Base-by-base conservation (phyloP, 73 alveolate genomes). In the Paraurostyla sp. region DNA sequence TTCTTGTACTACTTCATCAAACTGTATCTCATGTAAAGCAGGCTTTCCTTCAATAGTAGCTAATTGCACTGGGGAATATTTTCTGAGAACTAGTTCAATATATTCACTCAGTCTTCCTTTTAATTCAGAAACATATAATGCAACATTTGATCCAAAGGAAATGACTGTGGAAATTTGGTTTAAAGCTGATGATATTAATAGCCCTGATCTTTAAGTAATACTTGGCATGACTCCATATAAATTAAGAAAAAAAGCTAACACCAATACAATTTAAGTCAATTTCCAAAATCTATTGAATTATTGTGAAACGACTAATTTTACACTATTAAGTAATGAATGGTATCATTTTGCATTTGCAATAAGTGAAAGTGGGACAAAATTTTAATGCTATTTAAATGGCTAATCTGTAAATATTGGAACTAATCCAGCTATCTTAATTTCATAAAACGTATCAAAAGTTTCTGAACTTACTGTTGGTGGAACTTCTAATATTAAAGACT, bases 221-320 rank as follows among this genome's bases (percentile, higher is more conserved):
- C n/a, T 73, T 23, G 87, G 87, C 25, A 23, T 45, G 51, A 27
- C 52, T 45, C 87, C 87, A 43, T 73, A 73, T 30, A 73, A 73
- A 50, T 30, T 73, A 30, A 40, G 87, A 40, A 73, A 73, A 71
- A 73, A 73, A 50, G 49, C 27, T 6, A 50, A 13, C 16, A 3
- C 3, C 48, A 50, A 45, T 11, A 20, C 23, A 1, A 9, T 73
- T 3, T 71, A 73, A 32, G 35, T 73, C 7, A 30, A 42, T 30
- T 73, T 45, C 51, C 23, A 50, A 73, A 71, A 57, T 16, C 13
- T 36, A 36, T 6, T 48, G 18, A 1, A 6, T 6, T 73, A 43
- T 27, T 73, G 87, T 50, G 69, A 62, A 29, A 32, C 45, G 20
- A 73, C 82, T 15, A 38, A 65, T 36, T 6, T 38, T 15, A 65